Percentiles rank a stretch among this genome's conserved stretches.
These are phyloP conservation scores for Pulveroboletus sp. DNA, from an alignment of 768 basidiomycete genomes.

Conservation along the genomic window DNA sequence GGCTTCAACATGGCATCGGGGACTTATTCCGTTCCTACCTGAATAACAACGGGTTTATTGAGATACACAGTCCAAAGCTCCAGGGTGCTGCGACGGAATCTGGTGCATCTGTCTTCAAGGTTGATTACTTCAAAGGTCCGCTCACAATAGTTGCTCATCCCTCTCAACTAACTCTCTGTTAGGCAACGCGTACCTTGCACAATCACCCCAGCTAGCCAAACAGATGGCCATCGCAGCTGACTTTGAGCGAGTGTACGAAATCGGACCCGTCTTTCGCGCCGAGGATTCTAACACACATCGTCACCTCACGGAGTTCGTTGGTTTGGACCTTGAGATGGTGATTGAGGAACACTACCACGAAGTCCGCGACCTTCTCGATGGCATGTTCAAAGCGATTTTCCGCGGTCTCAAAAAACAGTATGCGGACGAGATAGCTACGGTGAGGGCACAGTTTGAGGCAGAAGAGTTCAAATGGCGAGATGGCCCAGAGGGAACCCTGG, in stretches of 20 bases:
- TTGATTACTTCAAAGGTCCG: constrained; percentile 90
- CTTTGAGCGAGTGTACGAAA: constrained; percentile 97
- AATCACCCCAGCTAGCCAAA: constrained; percentile 96
- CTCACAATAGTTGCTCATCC: neutral
- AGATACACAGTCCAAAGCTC: constrained; percentile 97
- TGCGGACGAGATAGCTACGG: constrained; percentile 75
- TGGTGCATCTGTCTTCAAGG: constrained; percentile 97
- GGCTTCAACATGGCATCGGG: constrained; percentile 83
- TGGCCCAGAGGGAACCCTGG: constrained; percentile 66
- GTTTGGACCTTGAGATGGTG: constrained; percentile 98
- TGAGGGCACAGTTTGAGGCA: constrained; percentile 87
- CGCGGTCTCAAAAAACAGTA: constrained; percentile 73
- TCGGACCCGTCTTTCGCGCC: constrained; percentile 95
- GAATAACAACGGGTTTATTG: constrained; percentile 71
- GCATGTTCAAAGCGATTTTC: constrained; percentile 85
- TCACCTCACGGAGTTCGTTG: constrained; percentile 97
- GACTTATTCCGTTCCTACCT: constrained; percentile 85
- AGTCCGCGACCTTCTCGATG: constrained; percentile 89
- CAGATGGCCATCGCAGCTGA: constrained; percentile 99
- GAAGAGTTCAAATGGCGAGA: constrained; percentile 94
- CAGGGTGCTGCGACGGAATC: constrained; percentile 97
- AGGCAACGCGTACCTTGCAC: constrained; percentile 92
- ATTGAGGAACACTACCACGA: constrained; percentile 99
- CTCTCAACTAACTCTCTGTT: constrained; percentile 1
- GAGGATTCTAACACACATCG: constrained; percentile 97